phyloP scores from a whole-genome alignment of 2,329 filamentous ascomycete species.

The Trichoderma sp. region DNA sequence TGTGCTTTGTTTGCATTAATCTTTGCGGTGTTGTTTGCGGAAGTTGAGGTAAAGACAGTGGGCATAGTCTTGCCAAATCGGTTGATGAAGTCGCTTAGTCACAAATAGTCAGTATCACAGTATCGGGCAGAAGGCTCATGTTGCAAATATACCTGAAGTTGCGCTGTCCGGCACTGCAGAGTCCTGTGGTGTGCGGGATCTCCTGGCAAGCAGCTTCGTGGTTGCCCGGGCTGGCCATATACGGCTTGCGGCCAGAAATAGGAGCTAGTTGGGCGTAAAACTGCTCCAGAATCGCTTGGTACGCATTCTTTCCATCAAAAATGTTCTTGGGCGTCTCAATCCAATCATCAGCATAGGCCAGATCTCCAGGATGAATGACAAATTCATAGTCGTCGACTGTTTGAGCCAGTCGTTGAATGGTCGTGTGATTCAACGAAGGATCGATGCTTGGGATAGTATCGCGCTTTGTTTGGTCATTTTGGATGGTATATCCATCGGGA shows the following conservation, averaged over 20 bases:
- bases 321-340: constrained; percentile 44
- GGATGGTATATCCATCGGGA: constrained; percentile 32
- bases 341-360: constrained; percentile 61
- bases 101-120: neutral
- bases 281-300: constrained; percentile 53
- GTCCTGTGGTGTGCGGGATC: constrained; percentile 33
- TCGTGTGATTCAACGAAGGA: constrained; percentile 55
- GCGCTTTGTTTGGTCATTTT: constrained; percentile 43
- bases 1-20: constrained; percentile 45
- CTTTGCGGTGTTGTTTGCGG: constrained; percentile 40
- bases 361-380: constrained; percentile 52
- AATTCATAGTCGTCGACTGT: constrained; percentile 56
- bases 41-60: constrained; percentile 48
- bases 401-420: constrained; percentile 51
- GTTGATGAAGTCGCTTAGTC: constrained; percentile 49
- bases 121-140: neutral
- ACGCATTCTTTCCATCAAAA: constrained; percentile 49
- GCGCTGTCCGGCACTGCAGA: constrained; percentile 51
- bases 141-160: constrained; percentile 48
- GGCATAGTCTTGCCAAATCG: constrained; percentile 49
- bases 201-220: constrained; percentile 56
- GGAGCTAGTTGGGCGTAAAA: constrained; percentile 45
- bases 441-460: constrained; percentile 48
- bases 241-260: constrained; percentile 51
- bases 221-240: constrained; percentile 48